Conservation (phyloP, 2,329 filamentous ascomycete genomes). For the Hypoxylon sp. region DNA sequence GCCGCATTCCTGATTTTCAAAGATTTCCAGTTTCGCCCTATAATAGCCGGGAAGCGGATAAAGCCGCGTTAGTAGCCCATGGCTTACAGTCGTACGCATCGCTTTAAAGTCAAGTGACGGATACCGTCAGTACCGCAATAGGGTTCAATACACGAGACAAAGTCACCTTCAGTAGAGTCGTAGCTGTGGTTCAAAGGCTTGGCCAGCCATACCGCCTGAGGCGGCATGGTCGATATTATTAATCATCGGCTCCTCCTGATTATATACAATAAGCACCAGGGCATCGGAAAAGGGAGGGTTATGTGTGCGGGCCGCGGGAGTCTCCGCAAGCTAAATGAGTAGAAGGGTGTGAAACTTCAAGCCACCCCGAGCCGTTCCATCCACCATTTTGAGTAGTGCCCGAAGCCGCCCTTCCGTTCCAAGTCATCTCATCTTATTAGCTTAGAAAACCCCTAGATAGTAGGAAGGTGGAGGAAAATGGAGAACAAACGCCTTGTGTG, state of each 20-base stretch:
- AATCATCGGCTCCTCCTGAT: slow-evolving; percentile 33
- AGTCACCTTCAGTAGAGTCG: slow-evolving; percentile 2
- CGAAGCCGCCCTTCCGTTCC: slow-evolving; percentile 18
- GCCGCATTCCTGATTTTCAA: neutral
- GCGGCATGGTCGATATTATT: slow-evolving; percentile 36
- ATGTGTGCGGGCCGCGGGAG: slow-evolving; percentile 11
- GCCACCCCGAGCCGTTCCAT: slow-evolving; percentile 10
- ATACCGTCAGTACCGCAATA: neutral
- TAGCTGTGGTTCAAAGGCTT: slow-evolving; percentile 3
- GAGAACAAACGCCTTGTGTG: slow-evolving; percentile 34
- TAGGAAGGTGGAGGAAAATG: slow-evolving; percentile 19
- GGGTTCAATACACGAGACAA: neutral
- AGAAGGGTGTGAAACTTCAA: slow-evolving; percentile 22
- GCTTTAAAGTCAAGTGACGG: neutral
- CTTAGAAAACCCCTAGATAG: slow-evolving; percentile 18
- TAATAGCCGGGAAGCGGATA: slow-evolving; percentile 1
- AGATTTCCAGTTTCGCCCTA: neutral
- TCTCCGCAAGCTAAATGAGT: slow-evolving; percentile 11
- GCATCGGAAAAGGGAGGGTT: slow-evolving; percentile 17
- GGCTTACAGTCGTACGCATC: neutral
- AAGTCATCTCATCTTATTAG: slow-evolving; percentile 35
- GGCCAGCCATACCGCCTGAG: slow-evolving; percentile 14
- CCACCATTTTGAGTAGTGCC: slow-evolving; percentile 25
- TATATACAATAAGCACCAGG: slow-evolving; percentile 39
- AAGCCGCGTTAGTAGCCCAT: neutral